A percentile compares a stretch with the other conserved stretches of the same genome.
Evolutionary conservation across 768 basidiomycete species (phyloP).

Genomic region (Udeniomyces megalosporus): DNA sequence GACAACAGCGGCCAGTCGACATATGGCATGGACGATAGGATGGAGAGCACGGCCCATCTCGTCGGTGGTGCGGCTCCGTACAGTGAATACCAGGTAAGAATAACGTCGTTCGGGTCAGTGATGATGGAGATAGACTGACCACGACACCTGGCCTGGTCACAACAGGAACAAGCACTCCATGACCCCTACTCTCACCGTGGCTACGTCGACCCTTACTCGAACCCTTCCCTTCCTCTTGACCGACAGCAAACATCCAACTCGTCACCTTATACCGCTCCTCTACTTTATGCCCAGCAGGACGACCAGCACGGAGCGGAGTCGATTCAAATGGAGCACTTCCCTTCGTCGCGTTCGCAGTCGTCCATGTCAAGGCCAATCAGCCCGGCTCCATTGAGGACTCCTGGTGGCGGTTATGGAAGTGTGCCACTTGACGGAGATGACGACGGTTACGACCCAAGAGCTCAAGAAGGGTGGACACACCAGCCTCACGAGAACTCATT

Average conservation of each 20-base stretch:
- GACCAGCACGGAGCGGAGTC: not conserved
- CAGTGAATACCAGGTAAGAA: not conserved
- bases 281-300: not conserved
- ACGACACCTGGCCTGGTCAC: too few species aligned
- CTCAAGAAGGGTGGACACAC: too few species aligned
- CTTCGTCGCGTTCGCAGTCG: too few species aligned
- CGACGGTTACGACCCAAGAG: not conserved
- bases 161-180: not conserved
- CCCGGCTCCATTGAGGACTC: conserved; percentile 2
- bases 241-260: not conserved
- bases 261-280: not conserved
- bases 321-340: conserved; percentile 9
- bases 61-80: not conserved
- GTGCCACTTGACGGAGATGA: not conserved
- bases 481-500: too few species aligned
- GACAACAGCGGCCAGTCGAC: too few species aligned
- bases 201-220: not conserved
- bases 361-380: not conserved
- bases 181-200: not conserved
- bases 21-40: conserved; percentile 2
- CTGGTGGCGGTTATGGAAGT: conserved; percentile 3
- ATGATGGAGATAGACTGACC: too few species aligned
- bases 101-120: too few species aligned
- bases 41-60: not conserved
- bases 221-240: not conserved